phyloP scores from a whole-genome alignment of 2,329 filamentous ascomycete genomes.

The Botrytis porri region DNA sequence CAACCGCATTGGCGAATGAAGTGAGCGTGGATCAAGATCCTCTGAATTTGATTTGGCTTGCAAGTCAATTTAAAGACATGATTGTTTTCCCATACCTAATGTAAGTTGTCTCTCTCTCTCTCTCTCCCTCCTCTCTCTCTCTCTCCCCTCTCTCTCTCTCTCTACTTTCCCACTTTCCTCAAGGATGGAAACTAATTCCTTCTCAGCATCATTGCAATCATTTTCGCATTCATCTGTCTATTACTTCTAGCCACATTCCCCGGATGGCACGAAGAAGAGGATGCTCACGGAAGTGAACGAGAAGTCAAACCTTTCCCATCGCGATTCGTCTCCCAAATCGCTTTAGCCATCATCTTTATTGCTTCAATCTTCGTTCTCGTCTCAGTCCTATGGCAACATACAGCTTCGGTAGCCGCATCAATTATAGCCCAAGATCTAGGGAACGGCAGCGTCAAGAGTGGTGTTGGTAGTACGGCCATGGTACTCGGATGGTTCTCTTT shows the following conservation, averaged over 20 bases:
- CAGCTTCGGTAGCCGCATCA: slow-evolving; percentile 90
- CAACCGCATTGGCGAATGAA: slow-evolving; percentile 85
- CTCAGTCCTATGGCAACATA: slow-evolving; percentile 87
- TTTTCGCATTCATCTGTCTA: slow-evolving; percentile 95
- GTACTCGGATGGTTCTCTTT: slow-evolving; percentile 98
- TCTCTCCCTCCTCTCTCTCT: too few species aligned
- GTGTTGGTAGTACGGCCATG: slow-evolving; percentile 93
- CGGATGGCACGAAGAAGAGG: slow-evolving; percentile 91
- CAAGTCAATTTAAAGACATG: slow-evolving; percentile 95
- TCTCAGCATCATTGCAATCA: slow-evolving; percentile 86
- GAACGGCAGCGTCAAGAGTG: slow-evolving; percentile 81
- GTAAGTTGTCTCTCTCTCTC: slow-evolving; percentile 54
- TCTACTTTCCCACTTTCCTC: neutral
- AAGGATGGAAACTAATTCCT: slow-evolving; percentile 22
- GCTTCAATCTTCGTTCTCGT: slow-evolving; percentile 69
- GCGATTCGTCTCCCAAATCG: slow-evolving; percentile 85
- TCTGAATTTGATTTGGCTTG: slow-evolving; percentile 94
- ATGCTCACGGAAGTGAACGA: slow-evolving; percentile 75
- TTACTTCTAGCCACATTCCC: slow-evolving; percentile 94
- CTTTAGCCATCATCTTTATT: slow-evolving; percentile 87
- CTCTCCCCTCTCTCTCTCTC: too few species aligned
- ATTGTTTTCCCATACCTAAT: slow-evolving; percentile 97
- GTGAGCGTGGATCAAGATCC: slow-evolving; percentile 90
- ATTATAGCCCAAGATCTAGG: slow-evolving; percentile 91
- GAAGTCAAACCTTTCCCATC: slow-evolving; percentile 95